Conservation (phyloP, 352 stramenopile genomes). For the Phytophthora sp. region DNA sequence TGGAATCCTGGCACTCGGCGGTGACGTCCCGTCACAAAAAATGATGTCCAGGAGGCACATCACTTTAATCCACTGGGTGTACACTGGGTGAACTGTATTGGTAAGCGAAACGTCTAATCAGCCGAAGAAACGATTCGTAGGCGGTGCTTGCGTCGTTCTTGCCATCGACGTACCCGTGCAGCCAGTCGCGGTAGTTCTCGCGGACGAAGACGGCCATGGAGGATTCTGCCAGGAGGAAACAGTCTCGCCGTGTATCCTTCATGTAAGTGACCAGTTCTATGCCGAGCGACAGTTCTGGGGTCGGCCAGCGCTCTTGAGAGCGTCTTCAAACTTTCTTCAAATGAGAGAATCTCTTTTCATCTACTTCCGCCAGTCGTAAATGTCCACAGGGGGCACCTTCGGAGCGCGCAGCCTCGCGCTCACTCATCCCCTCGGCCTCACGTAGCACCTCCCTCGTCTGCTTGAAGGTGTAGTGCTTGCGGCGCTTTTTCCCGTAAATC, state of each 20-base stretch:
- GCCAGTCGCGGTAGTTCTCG: background rate
- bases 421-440: background rate
- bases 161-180: background rate
- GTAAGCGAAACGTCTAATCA: slow-evolving; percentile 17
- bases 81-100: slow-evolving; percentile 12
- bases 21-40: too few relatives aligned
- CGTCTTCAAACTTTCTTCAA: slow-evolving; percentile 6
- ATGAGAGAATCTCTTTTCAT: slow-evolving; percentile 4
- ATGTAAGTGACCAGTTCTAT: slow-evolving; percentile 13
- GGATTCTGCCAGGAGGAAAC: background rate
- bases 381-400: slow-evolving; percentile 4
- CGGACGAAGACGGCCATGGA: slow-evolving; percentile 6
- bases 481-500: background rate
- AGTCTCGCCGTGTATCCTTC: slow-evolving; percentile 9
- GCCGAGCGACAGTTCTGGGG: slow-evolving; percentile 13
- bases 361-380: background rate
- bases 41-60: too few relatives aligned
- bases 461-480: slow-evolving; percentile 14
- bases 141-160: slow-evolving; percentile 8
- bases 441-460: slow-evolving; percentile 2
- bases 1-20: too few relatives aligned
- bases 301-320: background rate
- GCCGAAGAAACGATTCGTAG: slow-evolving; percentile 1
- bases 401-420: background rate
- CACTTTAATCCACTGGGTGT: slow-evolving; percentile 11